Percentiles rank a stretch among this genome's conserved stretches.
These are phyloP conservation scores for Psilocybe subaeruginosa DNA, from an alignment of 768 basidiomycete genomes.

Conservation along the genomic window DNA sequence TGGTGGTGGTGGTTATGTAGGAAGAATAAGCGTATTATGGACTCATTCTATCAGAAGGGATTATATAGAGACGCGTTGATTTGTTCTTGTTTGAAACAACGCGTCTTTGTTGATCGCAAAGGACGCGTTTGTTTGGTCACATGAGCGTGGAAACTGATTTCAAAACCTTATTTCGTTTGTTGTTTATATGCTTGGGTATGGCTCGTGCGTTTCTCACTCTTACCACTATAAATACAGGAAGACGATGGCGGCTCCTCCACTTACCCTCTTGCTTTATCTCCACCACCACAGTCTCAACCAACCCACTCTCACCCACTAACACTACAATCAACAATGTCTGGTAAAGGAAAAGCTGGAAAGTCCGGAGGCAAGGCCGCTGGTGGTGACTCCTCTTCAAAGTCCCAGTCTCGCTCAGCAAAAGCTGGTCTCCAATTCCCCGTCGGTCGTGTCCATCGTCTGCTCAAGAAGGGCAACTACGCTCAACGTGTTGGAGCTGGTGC, in stretches of 20 bases:
- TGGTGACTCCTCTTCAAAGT: slow-evolving; percentile 69
- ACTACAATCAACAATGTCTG: slow-evolving; percentile 43
- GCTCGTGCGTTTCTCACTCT: slow-evolving; percentile 26
- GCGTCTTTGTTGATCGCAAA: slow-evolving; percentile 49
- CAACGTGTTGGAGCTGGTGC: slow-evolving; percentile 91
- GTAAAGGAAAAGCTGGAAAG: slow-evolving; percentile 43
- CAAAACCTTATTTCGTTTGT: slow-evolving; percentile 27
- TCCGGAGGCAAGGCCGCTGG: slow-evolving; percentile 61
- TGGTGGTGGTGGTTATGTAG: slow-evolving; percentile 36
- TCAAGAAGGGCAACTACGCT: slow-evolving; percentile 90
- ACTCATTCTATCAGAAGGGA: slow-evolving; percentile 25
- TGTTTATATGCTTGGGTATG: slow-evolving; percentile 28
- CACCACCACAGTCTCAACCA: slow-evolving; percentile 25
- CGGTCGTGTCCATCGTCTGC: slow-evolving; percentile 89
- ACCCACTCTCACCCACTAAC: slow-evolving; percentile 22
- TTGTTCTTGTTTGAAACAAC: slow-evolving; percentile 45
- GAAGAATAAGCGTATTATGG: slow-evolving; percentile 37
- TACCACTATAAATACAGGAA: slow-evolving; percentile 40
- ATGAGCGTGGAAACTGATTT: slow-evolving; percentile 10
- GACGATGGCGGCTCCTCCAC: slow-evolving; percentile 23
- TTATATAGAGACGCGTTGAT: slow-evolving; percentile 48
- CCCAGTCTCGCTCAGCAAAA: slow-evolving; percentile 78
- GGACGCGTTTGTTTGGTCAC: slow-evolving; percentile 37
- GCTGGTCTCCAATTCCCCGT: slow-evolving; percentile 88
- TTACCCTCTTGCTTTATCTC: slow-evolving; percentile 22